Evolutionary conservation across 2,329 filamentous ascomycete genomes (phyloP).

Genomic region (Penicillium psychrosexuale): DNA sequence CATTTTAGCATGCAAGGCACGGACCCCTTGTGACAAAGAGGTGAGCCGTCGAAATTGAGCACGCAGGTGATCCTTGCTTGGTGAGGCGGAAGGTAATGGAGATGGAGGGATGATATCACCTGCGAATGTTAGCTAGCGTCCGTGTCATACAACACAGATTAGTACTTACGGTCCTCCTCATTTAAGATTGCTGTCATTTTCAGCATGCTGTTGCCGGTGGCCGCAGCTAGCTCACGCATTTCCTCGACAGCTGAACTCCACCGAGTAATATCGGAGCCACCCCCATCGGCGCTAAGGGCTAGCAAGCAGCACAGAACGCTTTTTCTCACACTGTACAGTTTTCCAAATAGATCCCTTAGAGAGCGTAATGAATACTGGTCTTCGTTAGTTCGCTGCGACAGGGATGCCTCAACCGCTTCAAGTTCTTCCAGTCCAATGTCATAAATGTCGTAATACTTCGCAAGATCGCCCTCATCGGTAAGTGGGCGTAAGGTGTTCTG

Average conservation of each 20-base stretch:
- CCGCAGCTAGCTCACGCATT: slow-evolving; percentile 62
- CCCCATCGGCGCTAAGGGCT: slow-evolving; percentile 77
- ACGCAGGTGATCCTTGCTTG: slow-evolving; percentile 78
- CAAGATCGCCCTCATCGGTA: slow-evolving; percentile 75
- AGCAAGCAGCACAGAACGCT: slow-evolving; percentile 85
- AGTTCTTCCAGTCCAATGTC: slow-evolving; percentile 73
- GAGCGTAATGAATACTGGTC: slow-evolving; percentile 74
- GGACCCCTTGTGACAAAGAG: slow-evolving; percentile 83
- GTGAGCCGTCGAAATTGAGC: slow-evolving; percentile 85
- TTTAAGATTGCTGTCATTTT: slow-evolving; percentile 67
- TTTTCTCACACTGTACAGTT: slow-evolving; percentile 76
- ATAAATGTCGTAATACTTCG: slow-evolving; percentile 90
- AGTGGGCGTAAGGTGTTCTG: slow-evolving; percentile 67
- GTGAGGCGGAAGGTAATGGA: slow-evolving; percentile 64
- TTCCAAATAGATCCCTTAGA: slow-evolving; percentile 75
- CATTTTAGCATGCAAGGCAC: slow-evolving; percentile 90
- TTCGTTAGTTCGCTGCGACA: slow-evolving; percentile 65
- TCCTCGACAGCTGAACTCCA: slow-evolving; percentile 77
- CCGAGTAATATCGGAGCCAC: slow-evolving; percentile 69
- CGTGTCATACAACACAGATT: background rate
- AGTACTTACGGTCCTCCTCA: slow-evolving; percentile 71
- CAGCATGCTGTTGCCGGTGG: slow-evolving; percentile 61
- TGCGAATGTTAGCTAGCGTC: slow-evolving; percentile 19
- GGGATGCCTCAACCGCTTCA: slow-evolving; percentile 64
- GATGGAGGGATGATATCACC: slow-evolving; percentile 49